Evolutionary conservation across 164 flowering plant genomes (phyloP).

Genomic region (Taxillus chinensis): DNA sequence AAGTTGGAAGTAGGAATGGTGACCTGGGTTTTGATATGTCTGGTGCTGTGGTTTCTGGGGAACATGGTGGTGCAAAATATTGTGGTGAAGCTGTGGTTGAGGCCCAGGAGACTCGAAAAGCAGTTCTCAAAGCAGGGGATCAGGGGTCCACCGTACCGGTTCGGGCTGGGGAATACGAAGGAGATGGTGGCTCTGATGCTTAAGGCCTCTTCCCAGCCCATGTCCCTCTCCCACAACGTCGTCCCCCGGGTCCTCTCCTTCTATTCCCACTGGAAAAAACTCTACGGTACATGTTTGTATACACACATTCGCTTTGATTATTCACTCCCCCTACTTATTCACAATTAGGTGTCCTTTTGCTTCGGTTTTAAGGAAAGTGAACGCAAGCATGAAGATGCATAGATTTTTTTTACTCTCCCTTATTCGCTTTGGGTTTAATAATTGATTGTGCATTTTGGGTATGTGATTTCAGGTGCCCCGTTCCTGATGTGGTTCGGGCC

Average conservation of each 20-base stretch:
- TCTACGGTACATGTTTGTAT: constrained; percentile 10
- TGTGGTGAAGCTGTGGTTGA: constrained; percentile 10
- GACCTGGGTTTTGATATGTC: neutral
- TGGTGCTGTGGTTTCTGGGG: neutral
- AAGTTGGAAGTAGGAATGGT: neutral
- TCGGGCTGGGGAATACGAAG: constrained; percentile 10
- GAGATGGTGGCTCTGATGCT: constrained; percentile 4
- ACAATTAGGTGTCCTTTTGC: neutral
- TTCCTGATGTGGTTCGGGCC: constrained; percentile 14
- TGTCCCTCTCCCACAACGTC: constrained; percentile 13
- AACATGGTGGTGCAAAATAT: neutral
- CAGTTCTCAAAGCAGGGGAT: constrained; percentile 14
- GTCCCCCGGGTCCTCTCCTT: constrained; percentile 15
- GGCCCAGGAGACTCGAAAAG: constrained; percentile 14
- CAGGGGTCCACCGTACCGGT: constrained; percentile 12
- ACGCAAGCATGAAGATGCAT: neutral
- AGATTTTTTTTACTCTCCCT: too few relatives aligned
- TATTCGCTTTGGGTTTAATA: too few relatives aligned
- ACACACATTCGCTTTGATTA: neutral
- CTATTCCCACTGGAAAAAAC: constrained; percentile 14
- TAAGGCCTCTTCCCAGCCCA: constrained; percentile 14
- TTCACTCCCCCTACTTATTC: neutral
- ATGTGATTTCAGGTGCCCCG: constrained; percentile 4
- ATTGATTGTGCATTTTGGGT: too few relatives aligned
- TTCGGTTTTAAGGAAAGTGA: neutral